phyloP scores from a whole-genome alignment of 805 yeast genomes.

The Lipomyces sp. region DNA sequence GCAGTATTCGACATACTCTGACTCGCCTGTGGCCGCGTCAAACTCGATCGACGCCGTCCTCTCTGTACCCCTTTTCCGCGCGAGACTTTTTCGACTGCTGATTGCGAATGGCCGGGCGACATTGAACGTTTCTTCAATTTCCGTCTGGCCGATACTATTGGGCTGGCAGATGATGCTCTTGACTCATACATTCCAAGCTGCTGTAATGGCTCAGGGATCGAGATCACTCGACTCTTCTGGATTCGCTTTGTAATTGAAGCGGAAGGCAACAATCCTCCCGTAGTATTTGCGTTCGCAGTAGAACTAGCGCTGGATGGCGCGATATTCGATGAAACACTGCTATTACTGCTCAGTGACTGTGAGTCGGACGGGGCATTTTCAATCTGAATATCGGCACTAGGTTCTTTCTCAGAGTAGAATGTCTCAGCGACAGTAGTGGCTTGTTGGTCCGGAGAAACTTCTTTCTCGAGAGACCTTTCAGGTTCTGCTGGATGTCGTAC shows the following conservation, averaged over 20 bases:
- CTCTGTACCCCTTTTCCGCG: neutral
- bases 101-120: neutral
- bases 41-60: neutral
- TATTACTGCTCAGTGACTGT: neutral
- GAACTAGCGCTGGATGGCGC: neutral
- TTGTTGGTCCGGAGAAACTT: neutral
- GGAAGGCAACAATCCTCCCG: slow-evolving; percentile 3
- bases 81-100: neutral
- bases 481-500: neutral
- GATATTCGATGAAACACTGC: neutral
- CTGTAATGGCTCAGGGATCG: neutral
- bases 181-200: slow-evolving; percentile 3
- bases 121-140: neutral
- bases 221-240: neutral
- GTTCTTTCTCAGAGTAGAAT: neutral
- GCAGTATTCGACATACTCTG: neutral
- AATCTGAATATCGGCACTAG: neutral
- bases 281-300: neutral
- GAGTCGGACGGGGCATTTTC: neutral
- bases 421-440: neutral
- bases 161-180: slow-evolving; percentile 3
- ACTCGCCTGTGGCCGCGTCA: neutral
- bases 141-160: neutral
- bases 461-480: neutral
- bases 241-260: neutral